phyloP scores from a whole-genome alignment of 306 rosid genomes.

The Albizia julibrissin region DNA sequence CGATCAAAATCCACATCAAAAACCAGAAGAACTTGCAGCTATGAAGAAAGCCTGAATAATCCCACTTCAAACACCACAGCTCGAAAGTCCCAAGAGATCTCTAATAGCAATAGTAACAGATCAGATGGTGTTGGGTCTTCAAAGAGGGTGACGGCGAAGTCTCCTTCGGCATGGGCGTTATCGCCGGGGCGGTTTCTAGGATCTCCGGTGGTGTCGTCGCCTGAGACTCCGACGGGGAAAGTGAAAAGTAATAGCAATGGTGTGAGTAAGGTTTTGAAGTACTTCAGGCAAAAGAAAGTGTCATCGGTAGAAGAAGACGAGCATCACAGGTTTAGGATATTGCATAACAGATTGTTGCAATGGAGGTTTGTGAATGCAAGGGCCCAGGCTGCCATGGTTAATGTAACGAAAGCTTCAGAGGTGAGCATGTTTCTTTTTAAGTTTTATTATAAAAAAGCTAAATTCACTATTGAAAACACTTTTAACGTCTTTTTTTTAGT shows the following conservation, averaged over 20 bases:
- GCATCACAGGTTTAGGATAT: constrained; percentile 54
- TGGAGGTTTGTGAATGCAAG: constrained; percentile 75
- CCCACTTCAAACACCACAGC: neutral
- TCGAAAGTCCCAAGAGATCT: constrained; percentile 35
- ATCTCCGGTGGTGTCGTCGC: constrained; percentile 14
- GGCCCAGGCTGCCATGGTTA: constrained; percentile 43
- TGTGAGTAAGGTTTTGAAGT: constrained; percentile 62
- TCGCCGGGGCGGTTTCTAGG: constrained; percentile 63
- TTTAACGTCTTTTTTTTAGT: no score
- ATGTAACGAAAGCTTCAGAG: constrained; percentile 41
- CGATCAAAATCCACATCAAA: constrained; percentile 57
- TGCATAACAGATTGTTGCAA: constrained; percentile 63
- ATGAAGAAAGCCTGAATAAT: constrained; percentile 20
- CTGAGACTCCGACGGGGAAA: constrained; percentile 3
- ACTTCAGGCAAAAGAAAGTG: constrained; percentile 63
- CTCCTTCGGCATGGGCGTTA: constrained; percentile 82
- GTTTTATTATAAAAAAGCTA: no score
- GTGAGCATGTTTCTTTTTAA: constrained; percentile 17
- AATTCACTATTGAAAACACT: no score
- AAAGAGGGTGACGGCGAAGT: constrained; percentile 24
- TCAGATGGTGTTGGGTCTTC: constrained; percentile 23
- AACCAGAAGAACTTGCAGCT: constrained; percentile 38
- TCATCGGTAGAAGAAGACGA: constrained; percentile 47
- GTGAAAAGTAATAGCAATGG: constrained; percentile 2
- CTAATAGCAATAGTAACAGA: neutral